phyloP scores from a whole-genome alignment of 805 yeast genomes.

The Yarrowia alimentaria region DNA sequence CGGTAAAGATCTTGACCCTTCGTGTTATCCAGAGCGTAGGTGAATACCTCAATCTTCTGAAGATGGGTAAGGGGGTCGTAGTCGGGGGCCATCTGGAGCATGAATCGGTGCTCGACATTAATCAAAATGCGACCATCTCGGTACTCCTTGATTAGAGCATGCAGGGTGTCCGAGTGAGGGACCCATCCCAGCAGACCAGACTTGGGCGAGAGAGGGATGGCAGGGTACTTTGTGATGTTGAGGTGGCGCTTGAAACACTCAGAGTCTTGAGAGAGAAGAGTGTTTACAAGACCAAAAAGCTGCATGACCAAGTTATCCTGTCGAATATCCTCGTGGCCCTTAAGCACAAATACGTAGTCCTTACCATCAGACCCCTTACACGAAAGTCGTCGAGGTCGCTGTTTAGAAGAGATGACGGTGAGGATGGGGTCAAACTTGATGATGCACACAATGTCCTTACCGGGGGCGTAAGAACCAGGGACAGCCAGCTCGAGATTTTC shows the following conservation, averaged over 20 bases:
- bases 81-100: slow-evolving; percentile 97
- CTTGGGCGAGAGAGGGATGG: slow-evolving; percentile 93
- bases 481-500: slow-evolving; percentile 80
- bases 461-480: slow-evolving; percentile 90
- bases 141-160: slow-evolving; percentile 84
- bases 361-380: slow-evolving; percentile 90
- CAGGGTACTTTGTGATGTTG: slow-evolving; percentile 87
- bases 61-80: slow-evolving; percentile 84
- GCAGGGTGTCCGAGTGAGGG: slow-evolving; percentile 95
- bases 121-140: slow-evolving; percentile 77
- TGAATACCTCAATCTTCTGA: slow-evolving; percentile 94
- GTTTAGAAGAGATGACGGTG: slow-evolving; percentile 88
- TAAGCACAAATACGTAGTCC: slow-evolving; percentile 74
- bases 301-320: slow-evolving; percentile 99
- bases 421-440: slow-evolving; percentile 75
- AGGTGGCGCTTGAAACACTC: slow-evolving; percentile 95
- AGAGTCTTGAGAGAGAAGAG: slow-evolving; percentile 81
- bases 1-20: slow-evolving; percentile 94
- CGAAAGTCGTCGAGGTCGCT: slow-evolving; percentile 83
- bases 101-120: slow-evolving; percentile 90
- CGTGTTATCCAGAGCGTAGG: slow-evolving; percentile 91
- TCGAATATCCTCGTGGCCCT: slow-evolving; percentile 97
- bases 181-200: slow-evolving; percentile 98
- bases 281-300: slow-evolving; percentile 90
- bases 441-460: slow-evolving; percentile 73